These are phyloP conservation scores for Solanum sejunctum DNA, from an alignment of 257 asterid genomes.

Conservation along the genomic window DNA sequence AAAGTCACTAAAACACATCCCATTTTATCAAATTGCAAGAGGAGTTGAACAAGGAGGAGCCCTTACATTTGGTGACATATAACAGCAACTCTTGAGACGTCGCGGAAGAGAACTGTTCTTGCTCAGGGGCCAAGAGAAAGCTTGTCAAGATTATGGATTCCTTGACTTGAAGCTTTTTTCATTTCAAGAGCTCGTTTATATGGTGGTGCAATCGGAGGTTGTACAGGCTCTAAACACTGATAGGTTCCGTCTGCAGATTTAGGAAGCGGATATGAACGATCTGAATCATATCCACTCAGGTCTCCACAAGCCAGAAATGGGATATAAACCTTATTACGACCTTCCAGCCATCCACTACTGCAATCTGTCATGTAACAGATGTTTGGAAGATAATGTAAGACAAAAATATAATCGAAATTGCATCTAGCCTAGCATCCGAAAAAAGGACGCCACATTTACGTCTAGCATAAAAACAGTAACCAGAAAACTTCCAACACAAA, in stretches of 20 bases:
- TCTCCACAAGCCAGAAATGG: constrained; percentile 98
- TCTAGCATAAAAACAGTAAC: background rate
- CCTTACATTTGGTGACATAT: background rate
- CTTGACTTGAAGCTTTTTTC: constrained; percentile 77
- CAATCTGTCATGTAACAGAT: constrained; percentile 48
- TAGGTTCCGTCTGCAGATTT: constrained; percentile 65
- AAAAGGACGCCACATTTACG: background rate
- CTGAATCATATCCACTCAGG: constrained; percentile 81
- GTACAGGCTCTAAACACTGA: constrained; percentile 76
- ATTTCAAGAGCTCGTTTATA: constrained; percentile 92
- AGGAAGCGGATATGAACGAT: constrained; percentile 75
- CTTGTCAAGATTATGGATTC: constrained; percentile 51
- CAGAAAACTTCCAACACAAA: background rate
- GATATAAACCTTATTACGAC: constrained; percentile 81
- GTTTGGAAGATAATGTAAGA: background rate
- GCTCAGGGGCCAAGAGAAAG: constrained; percentile 37
- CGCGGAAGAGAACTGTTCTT: background rate
- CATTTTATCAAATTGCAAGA: background rate
- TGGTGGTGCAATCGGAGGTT: constrained; percentile 97
- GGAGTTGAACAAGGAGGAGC: background rate
- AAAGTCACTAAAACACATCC: background rate
- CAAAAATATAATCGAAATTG: background rate
- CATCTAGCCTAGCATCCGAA: background rate
- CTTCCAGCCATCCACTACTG: constrained; percentile 97
- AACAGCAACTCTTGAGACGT: background rate